Base-by-base conservation (phyloP, 495 filamentous ascomycete species). In the Penicillium odoratum region DNA sequence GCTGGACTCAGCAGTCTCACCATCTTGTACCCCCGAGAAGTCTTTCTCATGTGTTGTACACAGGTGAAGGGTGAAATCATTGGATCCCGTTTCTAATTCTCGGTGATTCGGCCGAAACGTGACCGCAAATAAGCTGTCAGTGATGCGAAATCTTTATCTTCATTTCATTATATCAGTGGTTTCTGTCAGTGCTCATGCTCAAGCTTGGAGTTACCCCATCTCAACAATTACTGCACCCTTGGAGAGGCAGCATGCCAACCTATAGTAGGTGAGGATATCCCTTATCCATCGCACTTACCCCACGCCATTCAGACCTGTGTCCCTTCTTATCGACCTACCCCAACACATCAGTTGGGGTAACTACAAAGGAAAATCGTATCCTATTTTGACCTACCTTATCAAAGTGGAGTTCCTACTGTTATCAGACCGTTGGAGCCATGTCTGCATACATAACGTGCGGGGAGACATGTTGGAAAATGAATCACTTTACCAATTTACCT, bases 291-390 rank as follows among this genome's bases (percentile, higher is more conserved):
- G 5, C 15, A 40, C 38, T 13, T 15, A 40, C 38, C 38, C 38
- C 38, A 40, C 15, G 4, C 15, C 38, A 16, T 40, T 40, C 15
- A 7, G n/a, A 4, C 15, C 7, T n/a, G 15, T 0, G n/a, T 15
- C 3, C 31, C 13, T 5, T 40, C 38, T 40, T 40, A 40, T 40
- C 38, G 38, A 3, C 6, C 16, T 40, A 40, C 38, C 38, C 55
- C 55, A 52, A 57, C 29, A 18, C 4, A 0, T 13, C 3, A 0
- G 10, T 57, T 57, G 55, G 55, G 42, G 55, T 57, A 57, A 26
- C 25, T 8, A 4, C 25, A 10, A 18, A 18, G 7, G 52, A 55
- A 42, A 26, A 55, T 45, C 38, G n/a, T 47, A 55, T 15, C 42
- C 52, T 43, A 47, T 45, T 45, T 18, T 47, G 40, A 45, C 11